Evolutionary conservation across 1,139 yeast genomes (phyloP), one percentile per base, ranked within the genome.

Genomic region (Saccharomycopsis phalli): DNA sequence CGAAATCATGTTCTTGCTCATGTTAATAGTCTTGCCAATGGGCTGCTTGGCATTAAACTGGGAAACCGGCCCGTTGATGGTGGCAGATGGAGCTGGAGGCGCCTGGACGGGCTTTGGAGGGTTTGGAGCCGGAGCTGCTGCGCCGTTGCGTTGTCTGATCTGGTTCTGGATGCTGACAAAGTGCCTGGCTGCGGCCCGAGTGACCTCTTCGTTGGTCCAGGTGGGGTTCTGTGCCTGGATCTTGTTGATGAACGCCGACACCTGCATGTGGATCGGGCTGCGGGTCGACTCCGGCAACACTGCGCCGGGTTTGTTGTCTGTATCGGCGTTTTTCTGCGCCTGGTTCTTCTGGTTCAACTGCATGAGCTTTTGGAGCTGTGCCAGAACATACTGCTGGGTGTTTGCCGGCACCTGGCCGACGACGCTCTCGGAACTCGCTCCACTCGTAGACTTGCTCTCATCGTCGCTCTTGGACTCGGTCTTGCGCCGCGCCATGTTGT

Each of bases 221-320:
- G 69, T 70, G 1, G 93, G 93, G 53, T 81, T 74, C 53, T 79
- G 81, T 16, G 71, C 65, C 50, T 78, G 82, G 42, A 81, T 77
- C 40, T 81, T 79, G 47, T 71, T 75, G 45, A 81, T 74, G 38
- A 81, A 69, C 2, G 82, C 81, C 5, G 83, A 71, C 2, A 81
- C 80, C 52, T 80, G 88, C 1, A 78, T 41, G 25, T 37, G 41
- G 10, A 40, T 37, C 17, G n/a, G 10, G 18, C 25, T 19, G 7
- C 27, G 17, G 31, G 13, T 21, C 4, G 21, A 8, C n/a, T 11
- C 36, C 7, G 14, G 21, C 21, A n/a, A 21, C n/a, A 18, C 31
- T 5, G 36, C 74, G 17, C 51, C 77, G 69, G 1, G 79, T 70
- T 56, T 73, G 63, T 49, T 65, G 70, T 31, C 70, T 25, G 37